A percentile compares a stretch with the other conserved stretches of the same genome.
Evolutionary conservation across 139 green algal species (phyloP).

Genomic region (Choricystis sp.): DNA sequence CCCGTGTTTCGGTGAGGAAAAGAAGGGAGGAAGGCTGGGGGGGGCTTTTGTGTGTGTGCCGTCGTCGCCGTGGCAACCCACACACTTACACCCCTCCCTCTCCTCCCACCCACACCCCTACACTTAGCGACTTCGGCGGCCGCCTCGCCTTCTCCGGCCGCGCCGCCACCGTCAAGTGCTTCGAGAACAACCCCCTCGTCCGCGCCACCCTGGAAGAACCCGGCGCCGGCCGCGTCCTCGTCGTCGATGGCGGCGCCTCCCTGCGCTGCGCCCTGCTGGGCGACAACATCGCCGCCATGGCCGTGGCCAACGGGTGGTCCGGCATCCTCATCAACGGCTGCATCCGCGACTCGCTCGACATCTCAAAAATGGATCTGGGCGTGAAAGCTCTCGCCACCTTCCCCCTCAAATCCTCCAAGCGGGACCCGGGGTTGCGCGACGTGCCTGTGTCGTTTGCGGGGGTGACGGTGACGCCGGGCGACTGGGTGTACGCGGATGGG

Average conservation of each 20-base stretch:
- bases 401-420: slow-evolving; percentile 77
- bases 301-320: slow-evolving; percentile 77
- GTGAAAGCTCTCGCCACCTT: slow-evolving; percentile 79
- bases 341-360: slow-evolving; percentile 81
- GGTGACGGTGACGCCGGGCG: slow-evolving; percentile 48
- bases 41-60: background rate
- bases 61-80: no score
- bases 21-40: background rate
- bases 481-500: slow-evolving; percentile 77
- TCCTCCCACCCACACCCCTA: background rate
- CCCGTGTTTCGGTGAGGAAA: slow-evolving; percentile 24
- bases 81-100: background rate
- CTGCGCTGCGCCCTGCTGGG: slow-evolving; percentile 82
- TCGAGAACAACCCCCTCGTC: slow-evolving; percentile 88
- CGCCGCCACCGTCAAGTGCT: slow-evolving; percentile 67
- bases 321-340: slow-evolving; percentile 90
- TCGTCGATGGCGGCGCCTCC: slow-evolving; percentile 79
- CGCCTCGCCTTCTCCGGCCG: slow-evolving; percentile 45
- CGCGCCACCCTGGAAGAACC: slow-evolving; percentile 61
- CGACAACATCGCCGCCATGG: slow-evolving; percentile 84
- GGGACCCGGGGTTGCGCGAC: slow-evolving; percentile 62
- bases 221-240: slow-evolving; percentile 65
- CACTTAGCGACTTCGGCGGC: slow-evolving; percentile 61
- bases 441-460: slow-evolving; percentile 55
- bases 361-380: slow-evolving; percentile 61